These are phyloP conservation scores for Pseudogymnoascus sp. DNA, from an alignment of 2,329 filamentous ascomycete species.

Conservation along the genomic window DNA sequence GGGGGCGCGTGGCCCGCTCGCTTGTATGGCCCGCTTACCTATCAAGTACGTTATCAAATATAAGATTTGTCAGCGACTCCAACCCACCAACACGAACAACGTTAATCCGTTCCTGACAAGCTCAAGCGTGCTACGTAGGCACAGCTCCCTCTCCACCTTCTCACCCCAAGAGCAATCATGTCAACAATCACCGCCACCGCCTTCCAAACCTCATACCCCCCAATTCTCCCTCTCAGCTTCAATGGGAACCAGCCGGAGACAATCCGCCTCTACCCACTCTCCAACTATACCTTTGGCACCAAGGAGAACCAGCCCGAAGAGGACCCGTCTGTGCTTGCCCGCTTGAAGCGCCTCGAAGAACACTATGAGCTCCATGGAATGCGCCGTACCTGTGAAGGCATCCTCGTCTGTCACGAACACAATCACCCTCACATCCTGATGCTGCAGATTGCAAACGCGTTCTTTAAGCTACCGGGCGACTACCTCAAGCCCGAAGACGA, in stretches of 20 bases:
- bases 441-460: slow-evolving; percentile 98
- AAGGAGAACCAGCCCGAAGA: slow-evolving; percentile 98
- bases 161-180: slow-evolving; percentile 44
- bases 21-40: too few relatives aligned
- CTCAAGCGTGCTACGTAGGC: neutral
- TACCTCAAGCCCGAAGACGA: slow-evolving; percentile 86
- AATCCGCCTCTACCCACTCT: slow-evolving; percentile 87
- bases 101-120: slow-evolving; percentile 7
- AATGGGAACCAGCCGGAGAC: slow-evolving; percentile 82
- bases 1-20: too few relatives aligned
- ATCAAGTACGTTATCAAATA: too few relatives aligned
- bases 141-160: slow-evolving; percentile 9
- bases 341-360: slow-evolving; percentile 89
- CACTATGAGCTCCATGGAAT: slow-evolving; percentile 90
- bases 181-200: slow-evolving; percentile 73
- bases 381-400: slow-evolving; percentile 93
- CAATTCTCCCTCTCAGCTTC: slow-evolving; percentile 75
- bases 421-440: slow-evolving; percentile 98
- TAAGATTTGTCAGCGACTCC: neutral
- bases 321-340: slow-evolving; percentile 88
- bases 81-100: neutral
- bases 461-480: slow-evolving; percentile 97
- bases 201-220: slow-evolving; percentile 71
- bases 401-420: slow-evolving; percentile 96
- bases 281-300: slow-evolving; percentile 97